Conservation (phyloP, 2,329 filamentous ascomycete genomes). For the Neofusicoccum sp. region DNA sequence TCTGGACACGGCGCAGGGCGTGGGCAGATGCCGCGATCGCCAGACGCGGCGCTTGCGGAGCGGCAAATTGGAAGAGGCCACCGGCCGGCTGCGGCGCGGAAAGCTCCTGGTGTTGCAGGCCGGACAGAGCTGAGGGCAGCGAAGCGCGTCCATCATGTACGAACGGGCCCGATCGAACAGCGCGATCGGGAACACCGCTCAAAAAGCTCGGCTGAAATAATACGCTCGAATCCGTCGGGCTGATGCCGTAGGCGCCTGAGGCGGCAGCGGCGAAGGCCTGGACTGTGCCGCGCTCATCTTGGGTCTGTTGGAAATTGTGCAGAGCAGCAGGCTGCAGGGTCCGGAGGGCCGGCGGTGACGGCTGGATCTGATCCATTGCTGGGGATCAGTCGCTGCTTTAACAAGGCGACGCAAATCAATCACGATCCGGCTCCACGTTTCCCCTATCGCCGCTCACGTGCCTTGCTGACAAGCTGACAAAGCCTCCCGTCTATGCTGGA, state of each 20-base stretch:
- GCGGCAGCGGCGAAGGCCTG: constrained; percentile 24
- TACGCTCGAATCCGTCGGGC: constrained; percentile 33
- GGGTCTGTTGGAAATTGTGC: constrained; percentile 30
- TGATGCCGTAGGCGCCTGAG: constrained; percentile 35
- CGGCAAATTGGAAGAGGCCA: constrained; percentile 22
- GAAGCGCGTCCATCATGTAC: constrained; percentile 13
- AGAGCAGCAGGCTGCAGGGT: constrained; percentile 30
- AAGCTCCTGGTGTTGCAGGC: constrained; percentile 26
- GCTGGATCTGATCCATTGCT: constrained; percentile 18
- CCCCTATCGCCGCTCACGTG: constrained; percentile 40
- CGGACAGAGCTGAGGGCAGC: constrained; percentile 35
- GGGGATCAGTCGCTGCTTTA: constrained; percentile 27
- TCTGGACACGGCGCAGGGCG: neutral
- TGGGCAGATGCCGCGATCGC: neutral
- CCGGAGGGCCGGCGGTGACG: constrained; percentile 27
- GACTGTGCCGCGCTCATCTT: neutral
- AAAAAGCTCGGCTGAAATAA: constrained; percentile 9
- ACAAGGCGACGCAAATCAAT: neutral
- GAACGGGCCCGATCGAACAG: constrained; percentile 28
- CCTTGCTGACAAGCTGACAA: neutral
- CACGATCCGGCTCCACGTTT: constrained; percentile 6
- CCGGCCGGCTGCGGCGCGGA: constrained; percentile 20
- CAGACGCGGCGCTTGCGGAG: constrained; percentile 20
- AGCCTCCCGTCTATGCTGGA: too few relatives aligned
- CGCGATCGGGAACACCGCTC: constrained; percentile 19